Conservation (phyloP, 768 basidiomycete species). For the Kwoniella heveanensis region DNA sequence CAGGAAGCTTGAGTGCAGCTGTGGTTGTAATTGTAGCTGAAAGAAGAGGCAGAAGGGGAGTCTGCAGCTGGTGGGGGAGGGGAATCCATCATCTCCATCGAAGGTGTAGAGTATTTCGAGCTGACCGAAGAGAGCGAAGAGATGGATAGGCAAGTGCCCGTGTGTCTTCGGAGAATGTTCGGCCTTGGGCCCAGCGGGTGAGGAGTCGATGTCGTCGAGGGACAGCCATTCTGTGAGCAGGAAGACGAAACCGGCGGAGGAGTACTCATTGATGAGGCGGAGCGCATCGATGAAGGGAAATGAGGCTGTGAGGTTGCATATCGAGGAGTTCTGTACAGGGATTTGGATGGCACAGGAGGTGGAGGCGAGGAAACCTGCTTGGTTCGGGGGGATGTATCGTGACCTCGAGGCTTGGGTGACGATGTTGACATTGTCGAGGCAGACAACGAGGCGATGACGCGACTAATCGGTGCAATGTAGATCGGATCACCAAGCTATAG, state of each 20-base stretch:
- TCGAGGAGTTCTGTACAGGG: background rate
- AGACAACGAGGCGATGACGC: conserved; percentile 14
- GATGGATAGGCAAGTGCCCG: conserved; percentile 3
- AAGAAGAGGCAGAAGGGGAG: background rate
- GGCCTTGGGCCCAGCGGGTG: conserved; percentile 5
- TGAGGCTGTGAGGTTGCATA: conserved; percentile 13
- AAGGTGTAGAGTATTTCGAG: conserved; percentile 11
- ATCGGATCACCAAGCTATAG: conserved; percentile 11
- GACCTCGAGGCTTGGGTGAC: background rate
- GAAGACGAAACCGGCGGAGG: background rate
- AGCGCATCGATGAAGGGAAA: background rate
- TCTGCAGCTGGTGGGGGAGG: background rate
- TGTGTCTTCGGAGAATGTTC: conserved; percentile 7
- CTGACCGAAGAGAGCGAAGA: conserved; percentile 3
- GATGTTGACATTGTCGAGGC: background rate
- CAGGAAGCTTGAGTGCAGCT: background rate
- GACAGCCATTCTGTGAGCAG: background rate
- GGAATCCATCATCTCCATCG: conserved; percentile 5
- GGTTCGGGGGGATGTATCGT: background rate
- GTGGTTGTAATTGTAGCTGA: background rate
- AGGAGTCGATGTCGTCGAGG: conserved; percentile 13
- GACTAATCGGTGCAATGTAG: conserved; percentile 13
- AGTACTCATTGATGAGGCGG: background rate
- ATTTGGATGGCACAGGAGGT: background rate
- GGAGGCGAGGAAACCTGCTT: background rate